Conservation (phyloP, 2,329 filamentous ascomycete genomes). For the Fusarium musae region DNA sequence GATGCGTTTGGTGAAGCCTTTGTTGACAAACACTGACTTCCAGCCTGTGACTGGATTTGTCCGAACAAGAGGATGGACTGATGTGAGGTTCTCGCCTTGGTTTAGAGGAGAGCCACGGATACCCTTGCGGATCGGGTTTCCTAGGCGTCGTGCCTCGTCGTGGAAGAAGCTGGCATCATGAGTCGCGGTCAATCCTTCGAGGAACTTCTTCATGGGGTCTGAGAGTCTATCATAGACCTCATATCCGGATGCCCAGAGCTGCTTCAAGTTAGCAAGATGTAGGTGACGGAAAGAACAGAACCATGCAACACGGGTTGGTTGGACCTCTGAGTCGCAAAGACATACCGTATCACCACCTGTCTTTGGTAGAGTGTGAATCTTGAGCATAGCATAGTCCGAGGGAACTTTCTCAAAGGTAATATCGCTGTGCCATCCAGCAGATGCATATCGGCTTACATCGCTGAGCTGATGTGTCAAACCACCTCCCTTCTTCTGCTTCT, state of each 20-base stretch:
- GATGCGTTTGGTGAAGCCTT: conserved; percentile 64
- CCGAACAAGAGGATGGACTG: conserved; percentile 65
- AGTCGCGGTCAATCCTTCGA: conserved; percentile 62
- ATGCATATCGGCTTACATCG: conserved; percentile 60
- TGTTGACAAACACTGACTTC: conserved; percentile 65
- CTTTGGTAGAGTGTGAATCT: conserved; percentile 64
- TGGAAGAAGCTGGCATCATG: conserved; percentile 60
- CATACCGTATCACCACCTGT: conserved; percentile 66
- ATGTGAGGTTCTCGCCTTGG: conserved; percentile 60
- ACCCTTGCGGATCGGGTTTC: conserved; percentile 56
- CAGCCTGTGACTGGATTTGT: conserved; percentile 71
- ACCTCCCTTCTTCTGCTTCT: conserved; percentile 65
- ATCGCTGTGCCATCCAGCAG: conserved; percentile 61
- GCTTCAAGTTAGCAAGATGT: conserved; percentile 50
- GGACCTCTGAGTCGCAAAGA: background rate
- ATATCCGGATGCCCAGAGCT: conserved; percentile 71
- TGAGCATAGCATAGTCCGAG: conserved; percentile 70
- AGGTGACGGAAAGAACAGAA: background rate
- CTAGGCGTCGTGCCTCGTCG: conserved; percentile 59
- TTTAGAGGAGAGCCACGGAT: conserved; percentile 67
- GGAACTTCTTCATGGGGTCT: conserved; percentile 56
- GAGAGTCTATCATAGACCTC: conserved; percentile 68
- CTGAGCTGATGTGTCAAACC: conserved; percentile 62
- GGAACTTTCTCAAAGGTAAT: conserved; percentile 70
- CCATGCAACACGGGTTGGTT: background rate